phyloP scores from a whole-genome alignment of 139 green algal species.

The Penium margaritaceum region DNA sequence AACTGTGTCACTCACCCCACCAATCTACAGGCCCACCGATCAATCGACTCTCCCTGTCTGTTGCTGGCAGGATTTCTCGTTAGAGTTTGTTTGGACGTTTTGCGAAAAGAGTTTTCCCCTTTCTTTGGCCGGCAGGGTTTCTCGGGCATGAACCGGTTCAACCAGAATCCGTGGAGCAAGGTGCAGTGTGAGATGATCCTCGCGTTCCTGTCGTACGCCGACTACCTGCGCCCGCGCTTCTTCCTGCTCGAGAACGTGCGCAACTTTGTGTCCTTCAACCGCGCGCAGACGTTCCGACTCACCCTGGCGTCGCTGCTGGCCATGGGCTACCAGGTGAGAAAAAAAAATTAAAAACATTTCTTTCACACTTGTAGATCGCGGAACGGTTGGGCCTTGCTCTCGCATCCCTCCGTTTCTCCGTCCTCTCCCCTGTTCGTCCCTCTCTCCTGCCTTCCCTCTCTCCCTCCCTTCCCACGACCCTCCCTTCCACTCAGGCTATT shows the following conservation, averaged over 20 bases:
- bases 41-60: too few relatives aligned
- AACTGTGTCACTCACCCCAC: too few relatives aligned
- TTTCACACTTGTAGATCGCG: not conserved
- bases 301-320: conserved; percentile 81
- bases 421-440: not conserved
- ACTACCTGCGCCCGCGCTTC: conserved; percentile 86
- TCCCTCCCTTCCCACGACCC: conserved; percentile 1
- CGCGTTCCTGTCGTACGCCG: conserved; percentile 65
- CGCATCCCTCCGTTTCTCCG: not conserved
- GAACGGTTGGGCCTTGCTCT: not conserved
- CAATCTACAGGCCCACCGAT: too few relatives aligned
- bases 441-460: not conserved
- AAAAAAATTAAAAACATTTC: too few relatives aligned
- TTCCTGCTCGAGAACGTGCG: conserved; percentile 95
- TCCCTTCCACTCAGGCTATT: too few relatives aligned
- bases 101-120: too few relatives aligned
- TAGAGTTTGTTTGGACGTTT: too few relatives aligned
- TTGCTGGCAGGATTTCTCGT: too few relatives aligned
- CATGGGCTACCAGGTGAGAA: conserved; percentile 88
- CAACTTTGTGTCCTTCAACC: conserved; percentile 93
- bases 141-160: too few relatives aligned
- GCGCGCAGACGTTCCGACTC: conserved; percentile 83
- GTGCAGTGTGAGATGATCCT: too few relatives aligned
- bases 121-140: too few relatives aligned
- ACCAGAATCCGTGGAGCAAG: too few relatives aligned